phyloP scores from a whole-genome alignment of 164 flowering plant genomes.

The Aristolochia californica region DNA sequence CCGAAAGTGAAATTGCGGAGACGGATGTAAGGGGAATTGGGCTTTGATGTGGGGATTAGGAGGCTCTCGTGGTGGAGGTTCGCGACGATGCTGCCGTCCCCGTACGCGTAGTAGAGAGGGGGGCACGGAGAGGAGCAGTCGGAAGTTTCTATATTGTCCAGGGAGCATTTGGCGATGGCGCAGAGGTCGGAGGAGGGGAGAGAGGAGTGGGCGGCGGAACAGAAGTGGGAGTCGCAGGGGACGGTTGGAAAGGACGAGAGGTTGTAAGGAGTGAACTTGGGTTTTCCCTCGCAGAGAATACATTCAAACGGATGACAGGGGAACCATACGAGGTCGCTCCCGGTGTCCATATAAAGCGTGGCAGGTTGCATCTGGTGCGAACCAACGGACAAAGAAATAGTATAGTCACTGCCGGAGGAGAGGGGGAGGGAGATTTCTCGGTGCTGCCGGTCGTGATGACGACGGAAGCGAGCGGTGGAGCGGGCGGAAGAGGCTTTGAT shows the following conservation, averaged over 20 bases:
- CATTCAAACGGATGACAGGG: conserved; percentile 82
- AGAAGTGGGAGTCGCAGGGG: conserved; percentile 51
- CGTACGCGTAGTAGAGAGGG: conserved; percentile 75
- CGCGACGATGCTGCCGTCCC: conserved; percentile 74
- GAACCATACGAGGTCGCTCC: conserved; percentile 90
- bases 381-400: conserved; percentile 51
- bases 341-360: conserved; percentile 83
- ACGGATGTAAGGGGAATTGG: conserved; percentile 11
- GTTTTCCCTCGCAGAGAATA: conserved; percentile 71
- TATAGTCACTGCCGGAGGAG: conserved; percentile 77
- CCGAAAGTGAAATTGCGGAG: conserved; percentile 70
- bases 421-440: conserved; percentile 68
- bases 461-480: conserved; percentile 48
- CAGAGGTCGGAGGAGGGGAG: conserved; percentile 69
- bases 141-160: conserved; percentile 52
- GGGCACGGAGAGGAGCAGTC: conserved; percentile 65
- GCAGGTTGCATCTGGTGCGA: conserved; percentile 27
- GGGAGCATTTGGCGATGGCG: conserved; percentile 59
- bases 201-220: conserved; percentile 65
- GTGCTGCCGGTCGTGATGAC: conserved; percentile 24
- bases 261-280: conserved; percentile 18
- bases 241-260: conserved; percentile 30
- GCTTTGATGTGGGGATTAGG: conserved; percentile 18
- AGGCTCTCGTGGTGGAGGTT: conserved; percentile 35
- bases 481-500: conserved; percentile 56